Base-by-base conservation (phyloP, 768 basidiomycete genomes). In the Russula vinacea region DNA sequence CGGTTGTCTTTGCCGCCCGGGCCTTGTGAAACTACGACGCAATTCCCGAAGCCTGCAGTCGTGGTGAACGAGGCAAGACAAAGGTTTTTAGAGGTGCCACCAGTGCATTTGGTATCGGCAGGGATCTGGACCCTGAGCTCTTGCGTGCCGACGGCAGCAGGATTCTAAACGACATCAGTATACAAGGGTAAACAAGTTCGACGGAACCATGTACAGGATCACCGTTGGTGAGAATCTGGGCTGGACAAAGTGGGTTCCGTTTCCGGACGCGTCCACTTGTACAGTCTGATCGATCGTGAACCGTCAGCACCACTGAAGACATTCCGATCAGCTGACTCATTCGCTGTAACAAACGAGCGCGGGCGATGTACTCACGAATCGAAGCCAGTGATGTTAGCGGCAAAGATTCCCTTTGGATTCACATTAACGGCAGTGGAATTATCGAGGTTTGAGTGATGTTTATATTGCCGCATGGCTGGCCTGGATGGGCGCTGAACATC, bases 21-120 rank as follows among this genome's bases (percentile, higher is more conserved):
- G n/a, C n/a, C 29, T 29, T 80, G 76, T 10, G 68, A 68, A 39
- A 84, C 80, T 42, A 77, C 81, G 13, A 79, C 77, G 62, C 83
- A 85, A 71, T 82, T 84, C 58, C 83, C 83, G 70, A 83, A 83
- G 32, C 80, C 79, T 24, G 76, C 78, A 26, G 78, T 71, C 26
- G 81, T 80, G 47, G 73, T 77, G 69, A 84, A 80, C 33, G 80
- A 78, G 74, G 78, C 80, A 60, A 86, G 74, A 71, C 84, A 86
- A 32, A 76, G 74, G 70, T 82, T 76, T 1, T 74, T 72, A 6
- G 71, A 35, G 44, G 29, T 5, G 5, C 29, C 29, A 29, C 84
- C 84, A 60, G 78, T 76, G 71, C 84, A 85, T 58, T 71, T 78
- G 5, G 80, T 82, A 22, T 77, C 78, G 24, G 79, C 72, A 4